Percentiles rank a stretch among this genome's conserved stretches.
phyloP scores from a whole-genome alignment of 768 basidiomycete genomes.

The Strobilomyces echinocephalus region DNA sequence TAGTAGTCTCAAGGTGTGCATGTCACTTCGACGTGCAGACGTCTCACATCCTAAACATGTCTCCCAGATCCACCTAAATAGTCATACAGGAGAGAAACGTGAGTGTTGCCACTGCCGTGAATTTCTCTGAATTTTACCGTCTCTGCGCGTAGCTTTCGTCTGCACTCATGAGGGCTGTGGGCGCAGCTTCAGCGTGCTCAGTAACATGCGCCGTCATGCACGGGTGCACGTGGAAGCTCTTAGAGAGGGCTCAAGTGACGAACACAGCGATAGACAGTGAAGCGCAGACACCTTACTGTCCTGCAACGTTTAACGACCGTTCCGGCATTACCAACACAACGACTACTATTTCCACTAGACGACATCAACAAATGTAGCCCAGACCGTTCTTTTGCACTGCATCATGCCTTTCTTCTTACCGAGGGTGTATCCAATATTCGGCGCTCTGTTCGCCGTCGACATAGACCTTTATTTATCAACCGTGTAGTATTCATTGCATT shows the following conservation, averaged over 20 bases:
- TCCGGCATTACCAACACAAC: conserved; percentile 4
- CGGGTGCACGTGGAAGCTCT: conserved; percentile 53
- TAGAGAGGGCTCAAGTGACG: conserved; percentile 41
- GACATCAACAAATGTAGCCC: conserved; percentile 8
- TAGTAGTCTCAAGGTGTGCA: conserved; percentile 69
- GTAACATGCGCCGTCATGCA: conserved; percentile 85
- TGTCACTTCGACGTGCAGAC: not conserved
- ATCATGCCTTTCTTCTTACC: not conserved
- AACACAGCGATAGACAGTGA: conserved; percentile 38
- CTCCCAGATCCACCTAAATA: conserved; percentile 73
- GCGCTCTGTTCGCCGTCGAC: not conserved
- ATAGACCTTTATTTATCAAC: conserved; percentile 15
- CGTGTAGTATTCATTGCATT: conserved; percentile 15
- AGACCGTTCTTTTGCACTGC: conserved; percentile 2
- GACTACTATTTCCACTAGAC: conserved; percentile 3
- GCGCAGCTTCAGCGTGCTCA: conserved; percentile 79
- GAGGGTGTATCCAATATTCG: conserved; percentile 17
- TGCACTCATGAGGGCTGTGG: conserved; percentile 75
- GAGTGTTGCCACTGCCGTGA: conserved; percentile 27
- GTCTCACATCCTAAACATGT: conserved; percentile 5
- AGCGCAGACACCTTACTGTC: conserved; percentile 15
- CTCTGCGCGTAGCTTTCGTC: conserved; percentile 51
- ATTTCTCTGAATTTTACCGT: conserved; percentile 14
- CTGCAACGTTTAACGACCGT: conserved; percentile 7
- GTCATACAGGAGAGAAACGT: conserved; percentile 85